Evolutionary conservation across 768 basidiomycete species (phyloP).

Genomic region (Tricholoma matsutake): DNA sequence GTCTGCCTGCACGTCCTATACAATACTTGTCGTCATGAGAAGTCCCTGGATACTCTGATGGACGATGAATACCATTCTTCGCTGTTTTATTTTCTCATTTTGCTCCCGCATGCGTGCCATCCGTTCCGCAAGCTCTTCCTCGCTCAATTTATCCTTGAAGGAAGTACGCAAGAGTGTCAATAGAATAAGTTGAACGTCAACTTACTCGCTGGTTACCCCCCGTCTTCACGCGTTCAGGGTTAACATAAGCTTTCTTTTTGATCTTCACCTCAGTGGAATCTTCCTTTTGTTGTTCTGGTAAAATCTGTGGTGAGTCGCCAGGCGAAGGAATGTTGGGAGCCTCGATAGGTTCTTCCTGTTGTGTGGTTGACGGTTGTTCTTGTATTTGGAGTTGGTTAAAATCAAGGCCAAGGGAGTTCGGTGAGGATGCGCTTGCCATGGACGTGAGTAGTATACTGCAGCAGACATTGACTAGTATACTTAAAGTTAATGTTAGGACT

Average conservation of each 20-base stretch:
- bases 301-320: slow-evolving; percentile 8
- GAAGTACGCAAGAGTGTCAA: slow-evolving; percentile 6
- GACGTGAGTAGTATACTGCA: not conserved
- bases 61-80: slow-evolving; percentile 42
- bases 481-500: too few relatives aligned
- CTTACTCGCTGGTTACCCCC: slow-evolving; percentile 71
- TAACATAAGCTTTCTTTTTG: slow-evolving; percentile 75
- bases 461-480: too few relatives aligned
- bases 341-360: slow-evolving; percentile 12
- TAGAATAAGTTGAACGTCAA: slow-evolving; percentile 4
- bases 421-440: slow-evolving; percentile 39
- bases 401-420: slow-evolving; percentile 72
- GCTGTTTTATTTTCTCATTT: slow-evolving; percentile 65
- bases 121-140: slow-evolving; percentile 55
- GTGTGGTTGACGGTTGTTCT: slow-evolving; percentile 16
- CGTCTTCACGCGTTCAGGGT: slow-evolving; percentile 81
- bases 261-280: slow-evolving; percentile 31
- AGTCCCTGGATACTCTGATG: not conserved
- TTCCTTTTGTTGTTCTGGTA: slow-evolving; percentile 12
- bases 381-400: slow-evolving; percentile 49
- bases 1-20: slow-evolving; percentile 72
- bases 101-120: slow-evolving; percentile 63
- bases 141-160: slow-evolving; percentile 35
- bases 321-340: not conserved
- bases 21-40: not conserved